These are phyloP conservation scores for Pythium rhizo-oryzae DNA, from an alignment of 352 stramenopile genomes.

Conservation along the genomic window DNA sequence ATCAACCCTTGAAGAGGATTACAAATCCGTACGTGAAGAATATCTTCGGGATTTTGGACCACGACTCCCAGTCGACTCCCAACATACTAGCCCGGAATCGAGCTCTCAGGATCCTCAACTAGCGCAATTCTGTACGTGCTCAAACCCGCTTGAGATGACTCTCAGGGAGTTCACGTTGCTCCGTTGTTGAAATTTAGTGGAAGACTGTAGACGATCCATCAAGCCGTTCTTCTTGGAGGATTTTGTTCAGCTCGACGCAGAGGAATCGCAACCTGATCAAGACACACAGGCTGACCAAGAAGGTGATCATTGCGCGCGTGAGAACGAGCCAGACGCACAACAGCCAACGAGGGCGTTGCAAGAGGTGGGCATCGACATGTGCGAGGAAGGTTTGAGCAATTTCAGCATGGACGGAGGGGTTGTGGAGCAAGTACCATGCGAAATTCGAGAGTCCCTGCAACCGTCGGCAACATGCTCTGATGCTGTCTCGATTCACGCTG, in stretches of 20 bases:
- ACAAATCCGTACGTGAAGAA: conserved; percentile 8
- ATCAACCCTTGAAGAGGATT: conserved; percentile 9
- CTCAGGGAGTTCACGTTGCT: background rate
- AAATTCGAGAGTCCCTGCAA: background rate
- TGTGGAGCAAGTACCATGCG: too few relatives aligned
- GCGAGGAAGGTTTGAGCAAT: too few relatives aligned
- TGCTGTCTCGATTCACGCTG: background rate
- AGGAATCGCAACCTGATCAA: conserved; percentile 9
- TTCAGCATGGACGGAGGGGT: too few relatives aligned
- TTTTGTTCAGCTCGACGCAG: conserved; percentile 27
- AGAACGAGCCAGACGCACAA: background rate
- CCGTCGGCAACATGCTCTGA: background rate
- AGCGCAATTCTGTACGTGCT: conserved; percentile 18
- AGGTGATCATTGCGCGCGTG: background rate
- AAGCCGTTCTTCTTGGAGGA: conserved; percentile 42
- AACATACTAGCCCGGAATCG: background rate
- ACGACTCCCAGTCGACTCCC: background rate
- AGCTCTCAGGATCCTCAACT: background rate
- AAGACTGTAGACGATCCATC: conserved; percentile 35
- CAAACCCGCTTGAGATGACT: background rate
- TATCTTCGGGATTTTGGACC: conserved; percentile 15
- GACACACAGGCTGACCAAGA: background rate
- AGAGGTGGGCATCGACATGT: too few relatives aligned
- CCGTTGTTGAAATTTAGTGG: conserved; percentile 13
- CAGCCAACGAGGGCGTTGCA: background rate